Percentiles rank a stretch among this genome's conserved stretches.
Conservation (phyloP, 139 green algal genomes). For the Tetraselmis chui region DNA sequence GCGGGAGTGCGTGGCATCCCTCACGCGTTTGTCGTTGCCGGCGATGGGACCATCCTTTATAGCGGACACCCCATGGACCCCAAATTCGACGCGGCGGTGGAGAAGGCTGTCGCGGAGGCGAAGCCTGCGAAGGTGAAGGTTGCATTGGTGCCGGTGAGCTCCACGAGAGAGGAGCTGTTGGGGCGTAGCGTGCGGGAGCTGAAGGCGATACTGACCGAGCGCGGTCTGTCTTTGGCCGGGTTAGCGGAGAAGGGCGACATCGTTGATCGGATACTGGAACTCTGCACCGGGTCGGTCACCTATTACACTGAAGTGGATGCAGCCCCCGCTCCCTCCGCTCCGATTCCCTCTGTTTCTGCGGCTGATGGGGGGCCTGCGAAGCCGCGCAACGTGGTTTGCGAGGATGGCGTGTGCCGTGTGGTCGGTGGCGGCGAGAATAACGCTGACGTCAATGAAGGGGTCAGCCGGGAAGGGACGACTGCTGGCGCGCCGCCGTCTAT, state of each 20-base stretch:
- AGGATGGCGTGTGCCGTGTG: background rate
- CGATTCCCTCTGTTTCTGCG: background rate
- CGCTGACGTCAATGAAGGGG: too few species aligned
- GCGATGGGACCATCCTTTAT: constrained; percentile 13
- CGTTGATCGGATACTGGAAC: constrained; percentile 27
- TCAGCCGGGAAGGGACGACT: too few species aligned
- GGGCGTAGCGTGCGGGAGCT: constrained; percentile 15
- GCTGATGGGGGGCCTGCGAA: too few species aligned
- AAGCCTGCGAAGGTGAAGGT: constrained; percentile 5
- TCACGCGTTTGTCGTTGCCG: constrained; percentile 30
- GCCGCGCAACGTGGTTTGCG: background rate
- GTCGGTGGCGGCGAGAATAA: too few species aligned
- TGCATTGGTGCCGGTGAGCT: constrained; percentile 17
- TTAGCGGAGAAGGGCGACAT: constrained; percentile 33
- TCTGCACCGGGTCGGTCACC: constrained; percentile 21
- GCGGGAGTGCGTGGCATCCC: constrained; percentile 31
- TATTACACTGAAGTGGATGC: constrained; percentile 15
- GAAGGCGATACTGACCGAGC: constrained; percentile 24
- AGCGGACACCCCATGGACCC: constrained; percentile 34
- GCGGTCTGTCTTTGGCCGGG: constrained; percentile 12
- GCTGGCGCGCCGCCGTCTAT: background rate
- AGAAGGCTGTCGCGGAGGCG: constrained; percentile 3
- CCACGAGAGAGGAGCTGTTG: constrained; percentile 25
- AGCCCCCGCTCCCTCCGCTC: too few species aligned
- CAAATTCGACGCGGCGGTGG: constrained; percentile 16